Evolutionary conservation across 768 basidiomycete species (phyloP), one percentile per base, ranked within the genome.

Genomic region (Suillus placidus): DNA sequence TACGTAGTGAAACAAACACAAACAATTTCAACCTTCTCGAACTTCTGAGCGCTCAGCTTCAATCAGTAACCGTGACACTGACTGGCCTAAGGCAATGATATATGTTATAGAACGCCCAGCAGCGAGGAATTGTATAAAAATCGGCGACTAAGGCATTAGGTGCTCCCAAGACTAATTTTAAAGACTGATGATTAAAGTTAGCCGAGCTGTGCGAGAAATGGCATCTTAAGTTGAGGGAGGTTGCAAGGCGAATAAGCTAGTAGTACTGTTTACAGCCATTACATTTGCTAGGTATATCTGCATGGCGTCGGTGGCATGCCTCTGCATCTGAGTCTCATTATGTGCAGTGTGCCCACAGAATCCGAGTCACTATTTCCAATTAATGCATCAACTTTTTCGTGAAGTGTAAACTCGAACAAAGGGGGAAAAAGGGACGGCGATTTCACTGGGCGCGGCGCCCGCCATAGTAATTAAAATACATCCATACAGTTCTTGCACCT

Each of bases 401-500:
- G 14, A 8, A 52, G 16, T 30, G 9, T 52, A 2, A 16, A 52
- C 26, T 30, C 4, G 14, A 30, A 40, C 26, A 26, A 40, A 23
- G n/a, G 16, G 37, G 2, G 16, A 14, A 38, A 58, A 58, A 60
- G 12, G 40, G 4, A 60, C 30, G 38, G 38, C 38, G 14, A 57
- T 56, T n/a, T 32, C 10, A 35, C n/a, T 14, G 14, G 26, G 16
- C 18, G 1, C 18, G 18, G 26, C 16, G 26, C 20, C 54, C 20
- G 6, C 35, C 54, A 35, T 12, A 34, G 10, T 12, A n/a, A 42
- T 80, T 78, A 89, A 67, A 80, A 82, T 26, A 87, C 88, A 67
- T 92, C 90, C 89, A 90, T 91, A 68, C 84, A 88, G 20, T 80
- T 83, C 63, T 78, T 79, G 76, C 90, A 91, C 38, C 86, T 78